These are phyloP conservation scores for Kockovaella imperatae DNA, from an alignment of 768 basidiomycete genomes.

Conservation along the genomic window DNA sequence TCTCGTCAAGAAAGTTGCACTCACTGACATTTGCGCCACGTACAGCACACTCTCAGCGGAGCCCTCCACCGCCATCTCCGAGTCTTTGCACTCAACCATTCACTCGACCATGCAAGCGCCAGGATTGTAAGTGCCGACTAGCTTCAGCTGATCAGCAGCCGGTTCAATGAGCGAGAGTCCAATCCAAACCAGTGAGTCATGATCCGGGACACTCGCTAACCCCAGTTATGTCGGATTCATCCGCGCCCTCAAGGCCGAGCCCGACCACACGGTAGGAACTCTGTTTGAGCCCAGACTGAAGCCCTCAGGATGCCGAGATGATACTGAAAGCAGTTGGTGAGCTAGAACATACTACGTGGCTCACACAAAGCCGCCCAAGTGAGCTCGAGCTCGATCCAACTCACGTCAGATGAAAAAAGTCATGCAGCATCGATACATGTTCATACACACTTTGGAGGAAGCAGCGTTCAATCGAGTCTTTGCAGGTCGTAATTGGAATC, in stretches of 20 bases:
- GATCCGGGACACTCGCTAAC: background rate
- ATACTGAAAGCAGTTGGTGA: conserved; percentile 38
- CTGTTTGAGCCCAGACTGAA: background rate
- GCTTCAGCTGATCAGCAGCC: conserved; percentile 6
- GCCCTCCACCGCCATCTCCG: too few species aligned
- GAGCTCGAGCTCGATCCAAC: background rate
- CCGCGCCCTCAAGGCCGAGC: conserved; percentile 21
- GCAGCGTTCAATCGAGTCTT: conserved; percentile 38
- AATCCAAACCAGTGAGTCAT: conserved; percentile 33
- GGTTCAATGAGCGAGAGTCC: conserved; percentile 35
- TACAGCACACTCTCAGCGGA: too few species aligned
- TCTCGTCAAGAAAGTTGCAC: too few species aligned
- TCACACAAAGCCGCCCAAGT: background rate
- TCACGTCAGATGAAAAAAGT: conserved; percentile 43
- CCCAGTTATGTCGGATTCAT: conserved; percentile 35
- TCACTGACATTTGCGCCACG: too few species aligned
- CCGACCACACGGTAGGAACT: conserved; percentile 17
- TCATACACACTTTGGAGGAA: conserved; percentile 40
- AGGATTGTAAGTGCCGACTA: conserved; percentile 20
- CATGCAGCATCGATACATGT: conserved; percentile 39
- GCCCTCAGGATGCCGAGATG: conserved; percentile 29
- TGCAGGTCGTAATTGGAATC: conserved; percentile 44
- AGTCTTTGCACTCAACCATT: too few species aligned
- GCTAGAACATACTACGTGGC: background rate
- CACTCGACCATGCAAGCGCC: conserved; percentile 42